Conservation (phyloP, 139 green algal genomes). For the Yamagishiella unicocca region DNA sequence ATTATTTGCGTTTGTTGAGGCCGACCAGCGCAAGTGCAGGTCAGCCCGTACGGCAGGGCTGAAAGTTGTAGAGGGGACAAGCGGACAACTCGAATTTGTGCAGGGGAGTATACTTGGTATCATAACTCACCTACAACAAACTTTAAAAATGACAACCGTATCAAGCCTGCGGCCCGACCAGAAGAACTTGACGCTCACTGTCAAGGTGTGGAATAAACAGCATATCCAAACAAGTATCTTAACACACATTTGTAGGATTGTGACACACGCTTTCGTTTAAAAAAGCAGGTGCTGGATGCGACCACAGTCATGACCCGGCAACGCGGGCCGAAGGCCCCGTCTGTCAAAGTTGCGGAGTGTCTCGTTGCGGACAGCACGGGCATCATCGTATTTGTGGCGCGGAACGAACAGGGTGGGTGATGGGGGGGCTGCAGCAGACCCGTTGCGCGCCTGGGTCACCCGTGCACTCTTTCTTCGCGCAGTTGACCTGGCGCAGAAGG, state of each 20-base stretch:
- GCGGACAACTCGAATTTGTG: no score
- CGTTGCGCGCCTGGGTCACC: conserved; percentile 3
- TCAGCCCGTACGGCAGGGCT: no score
- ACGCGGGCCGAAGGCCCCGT: conserved; percentile 48
- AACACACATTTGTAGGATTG: background rate
- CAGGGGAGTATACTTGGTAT: no score
- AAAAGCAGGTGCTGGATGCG: conserved; percentile 78
- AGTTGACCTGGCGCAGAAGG: conserved; percentile 85
- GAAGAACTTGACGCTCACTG: conserved; percentile 45
- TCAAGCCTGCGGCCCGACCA: conserved; percentile 8
- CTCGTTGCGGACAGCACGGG: conserved; percentile 90
- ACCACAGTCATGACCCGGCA: conserved; percentile 79
- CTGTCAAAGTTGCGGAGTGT: conserved; percentile 84
- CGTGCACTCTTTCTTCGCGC: conserved; percentile 12
- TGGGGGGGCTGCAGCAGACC: background rate
- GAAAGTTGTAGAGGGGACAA: no score
- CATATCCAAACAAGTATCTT: no score
- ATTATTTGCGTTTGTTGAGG: no score
- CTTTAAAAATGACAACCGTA: conserved; percentile 23
- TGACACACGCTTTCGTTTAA: background rate
- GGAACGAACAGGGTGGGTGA: conserved; percentile 86
- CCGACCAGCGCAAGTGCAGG: no score
- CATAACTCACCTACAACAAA: no score
- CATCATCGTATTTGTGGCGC: conserved; percentile 84
- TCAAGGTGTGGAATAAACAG: conserved; percentile 44